phyloP scores from a whole-genome alignment of 192 early-diverging fungal genomes.

The Rhizoclosmatium globosum region DNA sequence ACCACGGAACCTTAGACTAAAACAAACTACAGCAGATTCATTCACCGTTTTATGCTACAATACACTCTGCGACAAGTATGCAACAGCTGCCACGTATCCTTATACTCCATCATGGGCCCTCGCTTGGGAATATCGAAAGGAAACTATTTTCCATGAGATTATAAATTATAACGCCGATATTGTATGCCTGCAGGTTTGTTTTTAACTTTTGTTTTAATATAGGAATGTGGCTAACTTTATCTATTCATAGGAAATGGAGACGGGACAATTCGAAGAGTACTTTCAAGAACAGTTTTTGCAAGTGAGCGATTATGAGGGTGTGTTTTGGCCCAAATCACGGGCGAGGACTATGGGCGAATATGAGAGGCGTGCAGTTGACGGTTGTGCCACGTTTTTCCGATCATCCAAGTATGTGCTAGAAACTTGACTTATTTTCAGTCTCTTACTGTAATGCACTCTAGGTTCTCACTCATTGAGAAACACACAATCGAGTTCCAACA shows the following conservation, averaged over 20 bases:
- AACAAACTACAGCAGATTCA: conserved; percentile 64
- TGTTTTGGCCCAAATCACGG: conserved; percentile 94
- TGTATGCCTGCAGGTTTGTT: conserved; percentile 84
- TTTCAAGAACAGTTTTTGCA: conserved; percentile 78
- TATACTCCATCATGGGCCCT: conserved; percentile 97
- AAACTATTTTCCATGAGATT: conserved; percentile 87
- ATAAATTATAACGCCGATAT: conserved; percentile 88
- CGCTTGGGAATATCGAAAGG: conserved; percentile 92
- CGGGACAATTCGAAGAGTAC: conserved; percentile 86
- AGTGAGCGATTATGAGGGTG: conserved; percentile 84
- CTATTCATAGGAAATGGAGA: conserved; percentile 81
- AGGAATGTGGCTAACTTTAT: background rate
- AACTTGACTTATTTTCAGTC: conserved; percentile 22
- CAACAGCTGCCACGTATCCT: conserved; percentile 84
- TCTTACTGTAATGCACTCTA: conserved; percentile 40
- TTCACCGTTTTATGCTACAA: conserved; percentile 95
- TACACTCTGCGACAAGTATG: conserved; percentile 88
- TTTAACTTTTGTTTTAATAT: conserved; percentile 23
- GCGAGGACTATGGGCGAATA: conserved; percentile 93
- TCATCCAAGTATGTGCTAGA: conserved; percentile 69
- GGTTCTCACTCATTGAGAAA: conserved; percentile 84
- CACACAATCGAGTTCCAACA: conserved; percentile 95
- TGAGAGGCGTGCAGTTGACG: conserved; percentile 88
- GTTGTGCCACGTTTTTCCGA: conserved; percentile 95
- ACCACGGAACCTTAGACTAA: background rate